Percentiles rank a stretch among this genome's conserved stretches.
Conservation (phyloP, 1,284 basidiomycete species). For the Moesziomyces globuligerus region DNA sequence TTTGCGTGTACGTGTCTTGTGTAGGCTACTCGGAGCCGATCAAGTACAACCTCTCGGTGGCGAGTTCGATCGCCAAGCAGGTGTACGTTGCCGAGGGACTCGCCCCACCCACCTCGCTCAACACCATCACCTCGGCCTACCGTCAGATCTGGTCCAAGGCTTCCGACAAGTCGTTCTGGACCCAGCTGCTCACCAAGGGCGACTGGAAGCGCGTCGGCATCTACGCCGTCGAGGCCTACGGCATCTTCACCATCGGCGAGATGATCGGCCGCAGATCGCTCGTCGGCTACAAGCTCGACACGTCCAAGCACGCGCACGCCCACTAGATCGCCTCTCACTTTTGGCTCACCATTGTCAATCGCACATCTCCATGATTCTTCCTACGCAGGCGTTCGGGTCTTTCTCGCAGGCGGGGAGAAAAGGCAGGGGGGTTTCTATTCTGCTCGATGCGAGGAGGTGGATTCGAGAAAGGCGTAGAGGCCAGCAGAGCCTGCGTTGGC, state of each 20-base stretch:
- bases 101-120: constrained; percentile 79
- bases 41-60: constrained; percentile 72
- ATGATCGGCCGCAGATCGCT: constrained; percentile 61
- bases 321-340: constrained; percentile 30
- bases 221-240: constrained; percentile 88
- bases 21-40: constrained; percentile 53
- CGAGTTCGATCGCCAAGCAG: constrained; percentile 85
- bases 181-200: constrained; percentile 76
- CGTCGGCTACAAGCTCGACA: constrained; percentile 61
- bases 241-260: constrained; percentile 75
- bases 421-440: constrained; percentile 2
- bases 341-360: too few species aligned
- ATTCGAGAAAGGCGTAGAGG: constrained; percentile 21
- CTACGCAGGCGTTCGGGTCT: neutral
- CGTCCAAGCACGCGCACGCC: constrained; percentile 46
- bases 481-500: neutral
- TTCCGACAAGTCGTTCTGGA: constrained; percentile 77
- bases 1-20: neutral
- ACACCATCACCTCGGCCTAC: constrained; percentile 77
- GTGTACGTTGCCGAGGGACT: constrained; percentile 89
- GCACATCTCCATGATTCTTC: neutral
- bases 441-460: constrained; percentile 15
- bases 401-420: neutral
- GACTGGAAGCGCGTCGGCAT: constrained; percentile 79
- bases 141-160: constrained; percentile 78